phyloP scores from a whole-genome alignment of 257 asterid genomes.

The Solanum medicagineum region DNA sequence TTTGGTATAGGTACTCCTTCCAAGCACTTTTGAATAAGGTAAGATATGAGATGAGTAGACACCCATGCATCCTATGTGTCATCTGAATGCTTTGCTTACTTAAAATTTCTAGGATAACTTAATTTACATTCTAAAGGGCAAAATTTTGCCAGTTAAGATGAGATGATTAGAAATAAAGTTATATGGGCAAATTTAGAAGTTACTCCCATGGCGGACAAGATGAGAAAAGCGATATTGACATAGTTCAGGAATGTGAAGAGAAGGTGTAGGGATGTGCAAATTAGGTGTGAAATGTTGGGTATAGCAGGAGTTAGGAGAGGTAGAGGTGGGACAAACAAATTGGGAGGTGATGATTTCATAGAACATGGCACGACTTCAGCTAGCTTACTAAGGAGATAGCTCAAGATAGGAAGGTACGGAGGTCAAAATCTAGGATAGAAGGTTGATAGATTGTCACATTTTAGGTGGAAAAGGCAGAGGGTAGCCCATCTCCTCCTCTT shows the following conservation, averaged over 20 bases:
- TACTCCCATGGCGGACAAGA: background rate
- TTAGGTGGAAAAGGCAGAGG: background rate
- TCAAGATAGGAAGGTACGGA: background rate
- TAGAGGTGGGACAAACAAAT: background rate
- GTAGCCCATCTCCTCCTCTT: background rate
- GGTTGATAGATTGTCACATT: background rate
- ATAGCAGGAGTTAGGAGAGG: background rate
- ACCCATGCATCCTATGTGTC: background rate
- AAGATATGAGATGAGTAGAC: background rate
- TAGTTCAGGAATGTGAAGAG: background rate
- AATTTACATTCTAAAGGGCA: background rate
- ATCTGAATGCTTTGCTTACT: background rate
- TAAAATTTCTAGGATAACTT: background rate
- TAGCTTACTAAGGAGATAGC: background rate
- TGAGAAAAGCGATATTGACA: background rate
- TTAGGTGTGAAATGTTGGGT: background rate
- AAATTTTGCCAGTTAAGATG: background rate
- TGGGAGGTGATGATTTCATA: background rate
- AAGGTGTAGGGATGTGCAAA: background rate
- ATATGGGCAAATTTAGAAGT: background rate
- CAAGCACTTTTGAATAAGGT: background rate
- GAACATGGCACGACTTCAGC: background rate
- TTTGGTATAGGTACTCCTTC: background rate
- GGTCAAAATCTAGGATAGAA: background rate
- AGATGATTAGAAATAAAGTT: background rate